A percentile compares a stretch with the other conserved stretches of the same genome.
phyloP scores from a whole-genome alignment of 129 eudicot genomes.

The Mikania micrantha region DNA sequence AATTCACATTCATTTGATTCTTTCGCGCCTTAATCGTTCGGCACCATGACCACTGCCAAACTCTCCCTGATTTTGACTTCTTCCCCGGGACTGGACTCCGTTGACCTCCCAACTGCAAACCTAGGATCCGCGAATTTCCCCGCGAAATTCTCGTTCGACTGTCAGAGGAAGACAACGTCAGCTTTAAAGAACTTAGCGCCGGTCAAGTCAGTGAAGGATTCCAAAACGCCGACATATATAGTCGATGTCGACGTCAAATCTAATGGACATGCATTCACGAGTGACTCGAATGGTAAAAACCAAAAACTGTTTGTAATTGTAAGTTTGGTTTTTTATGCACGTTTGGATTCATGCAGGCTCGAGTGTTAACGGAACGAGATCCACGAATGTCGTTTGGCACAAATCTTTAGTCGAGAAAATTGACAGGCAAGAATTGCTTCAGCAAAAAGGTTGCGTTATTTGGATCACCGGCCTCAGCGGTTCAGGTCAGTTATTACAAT shows the following conservation, averaged over 20 bases:
- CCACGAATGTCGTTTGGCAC: constrained; percentile 79
- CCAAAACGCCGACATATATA: constrained; percentile 26
- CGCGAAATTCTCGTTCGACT: not conserved
- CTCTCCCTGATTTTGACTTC: constrained; percentile 2
- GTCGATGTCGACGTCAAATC: constrained; percentile 16
- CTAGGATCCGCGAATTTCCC: constrained; percentile 11
- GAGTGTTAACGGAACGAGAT: not conserved
- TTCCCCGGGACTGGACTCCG: not conserved
- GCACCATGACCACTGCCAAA: constrained; percentile 8
- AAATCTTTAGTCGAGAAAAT: constrained; percentile 59
- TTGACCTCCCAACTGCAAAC: not conserved
- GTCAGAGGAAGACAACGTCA: constrained; percentile 8
- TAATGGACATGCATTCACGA: constrained; percentile 6
- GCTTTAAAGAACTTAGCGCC: constrained; percentile 30
- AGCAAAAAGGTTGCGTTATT: constrained; percentile 86
- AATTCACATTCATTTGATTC: not conserved
- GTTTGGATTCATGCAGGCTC: not conserved
- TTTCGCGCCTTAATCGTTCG: constrained; percentile 19
- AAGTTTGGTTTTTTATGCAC: not conserved
- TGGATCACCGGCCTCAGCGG: constrained; percentile 99
- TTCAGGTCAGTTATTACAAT: constrained; percentile 59
- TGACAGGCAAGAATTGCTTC: constrained; percentile 73
- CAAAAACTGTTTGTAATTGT: not conserved
- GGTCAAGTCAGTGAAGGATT: constrained; percentile 34
- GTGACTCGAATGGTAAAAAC: constrained; percentile 32